Conservation (phyloP, 1,139 yeast genomes). For the Magnusiomyces tetraspermus region DNA sequence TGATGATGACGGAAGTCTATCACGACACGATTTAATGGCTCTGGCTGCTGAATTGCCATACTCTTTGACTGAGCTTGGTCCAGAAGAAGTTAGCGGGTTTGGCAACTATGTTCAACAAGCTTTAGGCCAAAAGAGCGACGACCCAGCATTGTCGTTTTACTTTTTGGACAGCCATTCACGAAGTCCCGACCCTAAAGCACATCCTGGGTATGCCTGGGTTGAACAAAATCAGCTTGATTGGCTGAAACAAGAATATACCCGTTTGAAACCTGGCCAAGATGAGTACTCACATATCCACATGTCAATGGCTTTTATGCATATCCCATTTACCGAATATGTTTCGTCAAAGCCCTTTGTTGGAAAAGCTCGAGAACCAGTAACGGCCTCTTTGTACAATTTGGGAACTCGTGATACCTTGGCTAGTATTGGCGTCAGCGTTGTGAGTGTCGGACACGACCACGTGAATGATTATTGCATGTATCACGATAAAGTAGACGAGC, state of each 20-base stretch:
- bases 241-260: slow-evolving; percentile 39
- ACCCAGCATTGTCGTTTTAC: slow-evolving; percentile 52
- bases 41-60: slow-evolving; percentile 53
- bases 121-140: slow-evolving; percentile 35
- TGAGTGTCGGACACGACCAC: slow-evolving; percentile 89
- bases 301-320: slow-evolving; percentile 87
- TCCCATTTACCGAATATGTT: slow-evolving; percentile 75
- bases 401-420: slow-evolving; percentile 47
- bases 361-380: slow-evolving; percentile 54
- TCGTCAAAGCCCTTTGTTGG: slow-evolving; percentile 46
- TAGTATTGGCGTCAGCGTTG: slow-evolving; percentile 57
- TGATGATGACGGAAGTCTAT: slow-evolving; percentile 58
- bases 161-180: slow-evolving; percentile 77
- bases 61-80: slow-evolving; percentile 54
- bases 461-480: slow-evolving; percentile 80
- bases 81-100: slow-evolving; percentile 57
- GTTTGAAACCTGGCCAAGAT: slow-evolving; percentile 29
- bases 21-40: slow-evolving; percentile 52
- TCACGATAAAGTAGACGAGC: slow-evolving; percentile 30
- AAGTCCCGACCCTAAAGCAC: slow-evolving; percentile 51
- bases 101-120: slow-evolving; percentile 66
- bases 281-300: slow-evolving; percentile 41
- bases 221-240: slow-evolving; percentile 62
- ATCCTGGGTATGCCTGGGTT: slow-evolving; percentile 81
- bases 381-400: slow-evolving; percentile 66